Base-by-base conservation (phyloP, 2,329 filamentous ascomycete species). In the Byssothecium circinans region DNA sequence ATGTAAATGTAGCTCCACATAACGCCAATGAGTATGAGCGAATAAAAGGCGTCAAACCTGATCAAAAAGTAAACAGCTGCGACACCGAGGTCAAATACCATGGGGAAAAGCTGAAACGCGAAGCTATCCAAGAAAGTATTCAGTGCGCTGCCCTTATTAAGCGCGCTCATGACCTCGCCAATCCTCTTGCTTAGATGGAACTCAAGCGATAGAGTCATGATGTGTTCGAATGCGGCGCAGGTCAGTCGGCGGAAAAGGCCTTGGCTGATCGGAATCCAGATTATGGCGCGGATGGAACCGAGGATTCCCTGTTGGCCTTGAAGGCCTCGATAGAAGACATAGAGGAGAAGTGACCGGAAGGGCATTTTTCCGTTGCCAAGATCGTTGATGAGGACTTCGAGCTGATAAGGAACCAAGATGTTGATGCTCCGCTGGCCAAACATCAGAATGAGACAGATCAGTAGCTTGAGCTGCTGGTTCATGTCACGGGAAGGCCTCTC, bases 21-120 rank as follows among this genome's bases (percentile, higher is more conserved):
- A 77, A 78, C 56, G 15, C 82, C 72, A 52, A 84, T 83, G 3
- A 83, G 70, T 10, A 80, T 73, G 5, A 84, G 70, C 3, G 81
- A 82, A 52, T 85, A 84, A 41, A 85, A 77, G 12, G 81, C 80
- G 63, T 85, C 82, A 54, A 85, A 84, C 0, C 74, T 80, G 47
- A 79, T 65, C 1, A 82, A 81, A 22, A 86, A 74, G 52, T 85
- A 86, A 18, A 80, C 69, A 32, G 84, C 78, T 4, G 83, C 83
- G 23, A 85, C 73, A 4, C 73, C 64, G 63, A 86, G 74, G 61
- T 86, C 83, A 42, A 83, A 76, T 2, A 86, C 59, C 77, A 82
- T 83, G 2, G 83, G 82, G 4, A 81, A 67, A 6, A 82, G 77
- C 22, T 79, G 75, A 42, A 86, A 81, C 37, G 82, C 75, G 19